Evolutionary conservation across 345 rosid genomes (phyloP).

Genomic region (Rubroshorea leprosula): DNA sequence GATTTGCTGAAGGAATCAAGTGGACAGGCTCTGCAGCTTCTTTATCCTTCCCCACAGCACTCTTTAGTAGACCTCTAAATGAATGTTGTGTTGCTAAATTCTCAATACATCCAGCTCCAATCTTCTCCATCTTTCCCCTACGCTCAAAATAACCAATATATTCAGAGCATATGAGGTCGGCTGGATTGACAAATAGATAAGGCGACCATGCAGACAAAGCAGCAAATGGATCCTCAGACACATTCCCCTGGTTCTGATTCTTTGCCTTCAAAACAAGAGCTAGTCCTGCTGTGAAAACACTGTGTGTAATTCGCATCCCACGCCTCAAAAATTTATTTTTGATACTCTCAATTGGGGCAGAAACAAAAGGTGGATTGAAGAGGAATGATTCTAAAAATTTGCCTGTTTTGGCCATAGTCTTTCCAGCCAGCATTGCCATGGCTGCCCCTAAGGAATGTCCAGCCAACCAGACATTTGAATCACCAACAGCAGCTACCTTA

Average conservation of each 20-base stretch:
- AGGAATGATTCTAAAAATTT: slow-evolving; percentile 51
- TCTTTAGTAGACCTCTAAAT: slow-evolving; percentile 55
- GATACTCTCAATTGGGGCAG: slow-evolving; percentile 72
- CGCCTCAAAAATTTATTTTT: slow-evolving; percentile 57
- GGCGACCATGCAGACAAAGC: slow-evolving; percentile 67
- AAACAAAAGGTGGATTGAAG: slow-evolving; percentile 80
- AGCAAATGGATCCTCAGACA: slow-evolving; percentile 40
- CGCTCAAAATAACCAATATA: slow-evolving; percentile 84
- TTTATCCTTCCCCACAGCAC: slow-evolving; percentile 44
- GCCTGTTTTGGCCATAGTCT: slow-evolving; percentile 62
- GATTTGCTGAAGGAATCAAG: slow-evolving; percentile 67
- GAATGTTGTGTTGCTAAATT: slow-evolving; percentile 67
- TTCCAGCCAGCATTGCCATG: slow-evolving; percentile 73
- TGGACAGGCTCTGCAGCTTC: slow-evolving; percentile 63
- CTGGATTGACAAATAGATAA: slow-evolving; percentile 48
- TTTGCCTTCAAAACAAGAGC: slow-evolving; percentile 49
- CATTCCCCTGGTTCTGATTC: slow-evolving; percentile 16
- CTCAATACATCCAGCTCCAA: slow-evolving; percentile 68
- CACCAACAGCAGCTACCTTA: slow-evolving; percentile 61
- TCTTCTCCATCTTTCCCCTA: slow-evolving; percentile 77
- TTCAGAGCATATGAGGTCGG: slow-evolving; percentile 73
- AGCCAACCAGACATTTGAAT: slow-evolving; percentile 73
- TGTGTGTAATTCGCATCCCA: slow-evolving; percentile 59
- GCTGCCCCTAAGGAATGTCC: slow-evolving; percentile 95
- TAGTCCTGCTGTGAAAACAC: slow-evolving; percentile 80